Conservation (phyloP, 2,329 filamentous ascomycete species). For the Hymenoscyphus repandus region DNA sequence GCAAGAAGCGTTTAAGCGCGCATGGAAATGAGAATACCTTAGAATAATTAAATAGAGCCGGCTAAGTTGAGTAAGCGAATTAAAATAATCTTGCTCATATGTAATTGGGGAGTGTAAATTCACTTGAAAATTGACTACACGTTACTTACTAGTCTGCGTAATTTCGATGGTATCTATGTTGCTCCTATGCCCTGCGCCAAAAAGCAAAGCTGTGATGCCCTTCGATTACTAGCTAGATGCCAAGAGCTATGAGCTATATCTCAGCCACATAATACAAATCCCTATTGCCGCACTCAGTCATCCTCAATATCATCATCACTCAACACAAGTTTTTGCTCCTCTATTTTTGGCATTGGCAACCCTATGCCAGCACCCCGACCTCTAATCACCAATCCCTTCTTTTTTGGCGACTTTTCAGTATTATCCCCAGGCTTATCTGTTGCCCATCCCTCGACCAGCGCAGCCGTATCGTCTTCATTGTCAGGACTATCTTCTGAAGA, state of each 20-base stretch:
- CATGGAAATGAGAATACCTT: neutral
- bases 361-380: slow-evolving; percentile 16
- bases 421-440: slow-evolving; percentile 55
- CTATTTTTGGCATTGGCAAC: slow-evolving; percentile 22
- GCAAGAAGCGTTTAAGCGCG: too few relatives aligned
- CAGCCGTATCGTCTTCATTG: slow-evolving; percentile 37
- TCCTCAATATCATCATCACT: slow-evolving; percentile 79
- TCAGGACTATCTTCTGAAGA: slow-evolving; percentile 39
- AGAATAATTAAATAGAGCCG: neutral
- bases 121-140: too few relatives aligned
- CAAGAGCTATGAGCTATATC: neutral
- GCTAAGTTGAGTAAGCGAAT: too few relatives aligned
- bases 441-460: slow-evolving; percentile 47
- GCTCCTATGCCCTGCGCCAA: too few relatives aligned
- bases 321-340: slow-evolving; percentile 63
- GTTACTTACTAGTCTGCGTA: too few relatives aligned
- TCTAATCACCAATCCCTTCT: slow-evolving; percentile 35
- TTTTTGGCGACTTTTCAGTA: slow-evolving; percentile 40
- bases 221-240: too few relatives aligned
- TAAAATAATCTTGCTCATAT: too few relatives aligned
- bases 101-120: too few relatives aligned
- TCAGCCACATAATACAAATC: neutral
- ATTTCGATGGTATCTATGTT: too few relatives aligned
- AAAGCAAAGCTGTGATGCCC: too few relatives aligned
- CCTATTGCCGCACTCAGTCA: slow-evolving; percentile 12